phyloP scores from a whole-genome alignment of 805 yeast genomes.

The Monosporozyma aerobia region DNA sequence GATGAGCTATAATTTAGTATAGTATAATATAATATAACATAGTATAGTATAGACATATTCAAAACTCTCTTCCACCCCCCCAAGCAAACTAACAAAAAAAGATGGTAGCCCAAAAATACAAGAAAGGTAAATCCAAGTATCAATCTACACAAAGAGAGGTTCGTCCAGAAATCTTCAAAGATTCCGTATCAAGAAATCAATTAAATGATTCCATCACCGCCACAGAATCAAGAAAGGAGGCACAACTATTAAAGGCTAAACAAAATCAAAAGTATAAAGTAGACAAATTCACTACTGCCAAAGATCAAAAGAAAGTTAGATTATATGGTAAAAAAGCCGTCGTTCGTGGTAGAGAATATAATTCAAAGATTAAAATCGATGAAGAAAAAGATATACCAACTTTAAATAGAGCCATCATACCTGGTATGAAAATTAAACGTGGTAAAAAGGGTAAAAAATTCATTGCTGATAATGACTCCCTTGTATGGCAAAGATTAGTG shows the following conservation, averaged over 20 bases:
- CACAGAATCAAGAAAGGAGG: slow-evolving; percentile 38
- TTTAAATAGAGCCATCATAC: slow-evolving; percentile 72
- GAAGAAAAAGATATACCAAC: slow-evolving; percentile 72
- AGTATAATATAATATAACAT: too few species aligned
- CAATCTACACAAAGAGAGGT: slow-evolving; percentile 2
- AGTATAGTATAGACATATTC: background rate
- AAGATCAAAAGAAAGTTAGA: slow-evolving; percentile 54
- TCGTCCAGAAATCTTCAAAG: slow-evolving; percentile 1
- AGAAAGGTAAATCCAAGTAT: slow-evolving; percentile 1
- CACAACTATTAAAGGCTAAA: slow-evolving; percentile 29
- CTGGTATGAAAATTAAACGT: slow-evolving; percentile 65
- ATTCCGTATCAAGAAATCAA: slow-evolving; percentile 39
- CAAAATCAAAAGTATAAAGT: slow-evolving; percentile 29
- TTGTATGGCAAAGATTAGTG: slow-evolving; percentile 58
- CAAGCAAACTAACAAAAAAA: background rate
- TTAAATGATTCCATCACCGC: slow-evolving; percentile 44
- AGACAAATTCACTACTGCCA: slow-evolving; percentile 47
- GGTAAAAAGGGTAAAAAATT: slow-evolving; percentile 88
- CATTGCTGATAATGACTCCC: slow-evolving; percentile 57
- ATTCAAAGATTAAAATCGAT: slow-evolving; percentile 44
- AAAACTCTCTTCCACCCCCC: background rate
- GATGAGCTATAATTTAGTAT: background rate
- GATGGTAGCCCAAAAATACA: slow-evolving; percentile 3
- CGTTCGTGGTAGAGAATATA: slow-evolving; percentile 2
- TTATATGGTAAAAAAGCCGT: slow-evolving; percentile 54